These are phyloP conservation scores for Globisporangium polare DNA, from an alignment of 352 stramenopile species.

Conservation along the genomic window DNA sequence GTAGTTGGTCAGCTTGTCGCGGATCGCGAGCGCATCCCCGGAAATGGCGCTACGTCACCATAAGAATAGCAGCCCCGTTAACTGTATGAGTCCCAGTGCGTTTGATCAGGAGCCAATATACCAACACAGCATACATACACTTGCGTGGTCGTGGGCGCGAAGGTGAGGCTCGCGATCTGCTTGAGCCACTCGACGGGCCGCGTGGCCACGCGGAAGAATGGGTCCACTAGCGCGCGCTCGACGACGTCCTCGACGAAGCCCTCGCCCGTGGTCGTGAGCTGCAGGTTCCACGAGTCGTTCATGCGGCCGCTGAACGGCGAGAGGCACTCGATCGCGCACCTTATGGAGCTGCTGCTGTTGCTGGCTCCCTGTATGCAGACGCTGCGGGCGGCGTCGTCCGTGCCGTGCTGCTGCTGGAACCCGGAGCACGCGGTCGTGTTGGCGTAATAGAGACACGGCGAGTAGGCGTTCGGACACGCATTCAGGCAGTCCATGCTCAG, in stretches of 20 bases:
- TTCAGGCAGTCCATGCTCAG: constrained; percentile 26
- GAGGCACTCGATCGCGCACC: constrained; percentile 40
- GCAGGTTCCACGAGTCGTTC: constrained; percentile 25
- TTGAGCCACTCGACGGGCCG: constrained; percentile 16
- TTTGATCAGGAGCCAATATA: no score
- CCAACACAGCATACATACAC: constrained; percentile 23
- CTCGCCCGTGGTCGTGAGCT: constrained; percentile 22
- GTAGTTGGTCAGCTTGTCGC: constrained; percentile 30
- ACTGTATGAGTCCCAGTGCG: no score
- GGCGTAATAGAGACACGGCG: constrained; percentile 22
- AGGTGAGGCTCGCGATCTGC: constrained; percentile 23
- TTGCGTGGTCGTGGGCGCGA: constrained; percentile 22
- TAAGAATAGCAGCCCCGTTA: no score
- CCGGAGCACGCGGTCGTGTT: constrained; percentile 13
- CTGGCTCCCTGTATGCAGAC: constrained; percentile 9
- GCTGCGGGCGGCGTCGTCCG: constrained; percentile 3
- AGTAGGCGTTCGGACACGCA: constrained; percentile 15
- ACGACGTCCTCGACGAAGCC: constrained; percentile 32
- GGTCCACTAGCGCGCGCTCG: constrained; percentile 9
- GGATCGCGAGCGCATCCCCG: constrained; percentile 31
- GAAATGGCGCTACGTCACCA: constrained; percentile 20
- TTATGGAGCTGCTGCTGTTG: background rate
- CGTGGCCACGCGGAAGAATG: constrained; percentile 26
- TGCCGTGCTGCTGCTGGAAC: constrained; percentile 2
- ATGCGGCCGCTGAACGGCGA: constrained; percentile 23